These are phyloP conservation scores for Coprinellus micaceus DNA, from an alignment of 768 basidiomycete species.

Conservation along the genomic window DNA sequence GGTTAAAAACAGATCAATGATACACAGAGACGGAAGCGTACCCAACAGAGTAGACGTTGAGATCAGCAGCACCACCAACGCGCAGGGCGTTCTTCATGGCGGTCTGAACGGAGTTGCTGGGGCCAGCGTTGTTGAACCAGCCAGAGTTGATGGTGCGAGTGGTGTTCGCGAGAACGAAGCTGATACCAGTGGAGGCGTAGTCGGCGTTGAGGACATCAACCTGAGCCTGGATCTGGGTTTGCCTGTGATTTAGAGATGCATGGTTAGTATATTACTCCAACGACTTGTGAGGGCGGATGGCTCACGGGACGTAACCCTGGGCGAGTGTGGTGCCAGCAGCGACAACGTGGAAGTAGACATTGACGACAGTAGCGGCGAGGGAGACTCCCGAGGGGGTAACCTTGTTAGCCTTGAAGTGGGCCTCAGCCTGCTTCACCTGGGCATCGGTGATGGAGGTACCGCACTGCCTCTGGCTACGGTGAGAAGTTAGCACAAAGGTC, in stretches of 20 bases:
- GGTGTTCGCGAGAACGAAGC: slow-evolving; percentile 40
- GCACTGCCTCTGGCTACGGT: slow-evolving; percentile 26
- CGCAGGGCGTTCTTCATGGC: slow-evolving; percentile 48
- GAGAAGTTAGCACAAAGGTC: slow-evolving; percentile 19
- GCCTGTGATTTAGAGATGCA: too few relatives aligned
- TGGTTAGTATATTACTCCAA: too few relatives aligned
- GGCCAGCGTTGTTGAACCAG: slow-evolving; percentile 47
- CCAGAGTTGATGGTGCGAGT: slow-evolving; percentile 39
- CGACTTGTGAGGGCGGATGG: background rate
- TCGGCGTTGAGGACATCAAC: slow-evolving; percentile 41
- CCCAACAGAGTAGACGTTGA: slow-evolving; percentile 54
- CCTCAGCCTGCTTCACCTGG: slow-evolving; percentile 32
- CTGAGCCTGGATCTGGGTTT: slow-evolving; percentile 33
- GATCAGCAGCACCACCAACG: slow-evolving; percentile 33
- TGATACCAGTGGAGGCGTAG: slow-evolving; percentile 34
- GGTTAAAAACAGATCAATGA: background rate
- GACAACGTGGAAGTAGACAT: slow-evolving; percentile 32
- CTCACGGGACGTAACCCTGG: slow-evolving; percentile 41
- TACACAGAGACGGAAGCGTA: slow-evolving; percentile 16
- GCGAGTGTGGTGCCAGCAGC: slow-evolving; percentile 23
- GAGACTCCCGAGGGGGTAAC: slow-evolving; percentile 14
- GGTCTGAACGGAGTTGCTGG: slow-evolving; percentile 33
- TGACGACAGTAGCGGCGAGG: slow-evolving; percentile 9
- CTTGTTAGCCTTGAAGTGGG: slow-evolving; percentile 39
- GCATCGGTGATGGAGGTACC: slow-evolving; percentile 36